Evolutionary conservation across 192 early-diverging fungal species (phyloP).

Genomic region (Radiomyces spectabilis): DNA sequence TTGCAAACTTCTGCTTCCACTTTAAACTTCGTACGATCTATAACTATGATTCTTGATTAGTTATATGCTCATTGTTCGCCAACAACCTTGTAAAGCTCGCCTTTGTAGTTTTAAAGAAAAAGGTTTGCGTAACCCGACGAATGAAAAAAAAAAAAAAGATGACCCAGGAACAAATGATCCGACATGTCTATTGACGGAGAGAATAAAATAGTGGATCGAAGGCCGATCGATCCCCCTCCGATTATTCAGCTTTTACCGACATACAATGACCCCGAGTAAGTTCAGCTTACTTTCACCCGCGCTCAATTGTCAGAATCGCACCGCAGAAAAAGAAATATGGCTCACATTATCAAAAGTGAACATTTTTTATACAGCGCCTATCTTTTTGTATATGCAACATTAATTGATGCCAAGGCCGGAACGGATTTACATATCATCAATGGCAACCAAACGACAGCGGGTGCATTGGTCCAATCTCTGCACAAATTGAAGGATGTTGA

Average conservation of each 20-base stretch:
- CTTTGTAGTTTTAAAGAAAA: conserved; percentile 94
- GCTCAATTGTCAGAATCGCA: conserved; percentile 10
- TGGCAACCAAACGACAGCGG: conserved; percentile 87
- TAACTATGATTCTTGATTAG: too few relatives aligned
- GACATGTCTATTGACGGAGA: background rate
- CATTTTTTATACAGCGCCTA: conserved; percentile 73
- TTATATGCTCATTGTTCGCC: conserved; percentile 62
- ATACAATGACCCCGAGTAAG: background rate
- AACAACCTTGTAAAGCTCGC: conserved; percentile 85
- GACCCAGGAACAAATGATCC: background rate
- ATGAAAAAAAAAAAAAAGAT: background rate
- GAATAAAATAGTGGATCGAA: conserved; percentile 55
- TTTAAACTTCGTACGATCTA: too few relatives aligned
- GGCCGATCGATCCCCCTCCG: conserved; percentile 77
- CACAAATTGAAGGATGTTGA: conserved; percentile 83
- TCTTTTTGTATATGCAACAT: conserved; percentile 90
- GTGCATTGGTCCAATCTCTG: conserved; percentile 88
- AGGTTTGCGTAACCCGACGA: conserved; percentile 41
- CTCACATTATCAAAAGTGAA: conserved; percentile 1
- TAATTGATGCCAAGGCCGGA: conserved; percentile 66
- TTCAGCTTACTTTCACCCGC: background rate
- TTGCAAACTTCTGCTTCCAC: too few relatives aligned
- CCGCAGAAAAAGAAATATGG: conserved; percentile 1
- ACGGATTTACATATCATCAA: conserved; percentile 81
- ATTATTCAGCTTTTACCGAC: conserved; percentile 44